Evolutionary conservation across 441 rosid species (phyloP).

Genomic region (Brassica balearica): DNA sequence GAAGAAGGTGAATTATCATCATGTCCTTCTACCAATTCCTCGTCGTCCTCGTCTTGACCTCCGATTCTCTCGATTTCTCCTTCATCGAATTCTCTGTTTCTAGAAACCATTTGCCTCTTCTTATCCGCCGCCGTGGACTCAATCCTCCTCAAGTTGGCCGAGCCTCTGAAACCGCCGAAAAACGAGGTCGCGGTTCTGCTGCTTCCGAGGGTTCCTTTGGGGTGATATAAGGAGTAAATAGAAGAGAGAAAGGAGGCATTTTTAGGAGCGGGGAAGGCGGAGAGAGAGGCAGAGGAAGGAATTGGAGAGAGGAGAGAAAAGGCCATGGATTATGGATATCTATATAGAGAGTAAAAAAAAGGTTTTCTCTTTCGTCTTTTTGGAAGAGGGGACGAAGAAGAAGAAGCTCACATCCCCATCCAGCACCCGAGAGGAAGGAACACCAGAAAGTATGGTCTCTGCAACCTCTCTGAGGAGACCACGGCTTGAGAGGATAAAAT

Average conservation of each 20-base stretch:
- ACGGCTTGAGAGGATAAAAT: slow-evolving; percentile 27
- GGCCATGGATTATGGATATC: slow-evolving; percentile 30
- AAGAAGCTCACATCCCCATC: slow-evolving; percentile 42
- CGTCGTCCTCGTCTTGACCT: slow-evolving; percentile 53
- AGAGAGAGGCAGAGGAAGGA: slow-evolving; percentile 38
- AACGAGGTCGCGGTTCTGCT: slow-evolving; percentile 27
- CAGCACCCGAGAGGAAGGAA: slow-evolving; percentile 37
- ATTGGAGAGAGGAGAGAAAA: slow-evolving; percentile 36
- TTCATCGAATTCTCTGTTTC: slow-evolving; percentile 45
- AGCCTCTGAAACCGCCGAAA: slow-evolving; percentile 37
- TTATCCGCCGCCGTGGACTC: slow-evolving; percentile 54
- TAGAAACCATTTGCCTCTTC: slow-evolving; percentile 40
- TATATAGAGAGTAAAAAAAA: background rate
- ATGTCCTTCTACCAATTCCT: slow-evolving; percentile 43
- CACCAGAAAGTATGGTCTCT: slow-evolving; percentile 49
- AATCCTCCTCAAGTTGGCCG: slow-evolving; percentile 23
- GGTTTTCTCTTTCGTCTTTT: background rate
- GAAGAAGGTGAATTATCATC: slow-evolving; percentile 44
- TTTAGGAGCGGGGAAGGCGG: slow-evolving; percentile 49
- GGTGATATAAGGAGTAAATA: slow-evolving; percentile 48
- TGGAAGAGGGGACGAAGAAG: slow-evolving; percentile 28
- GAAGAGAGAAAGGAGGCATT: slow-evolving; percentile 50
- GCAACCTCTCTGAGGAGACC: slow-evolving; percentile 21
- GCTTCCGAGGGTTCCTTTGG: slow-evolving; percentile 5
- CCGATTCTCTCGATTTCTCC: slow-evolving; percentile 46